Evolutionary conservation across 345 rosid genomes (phyloP), one percentile per base, ranked within the genome.

Genomic region (Populus nigra): DNA sequence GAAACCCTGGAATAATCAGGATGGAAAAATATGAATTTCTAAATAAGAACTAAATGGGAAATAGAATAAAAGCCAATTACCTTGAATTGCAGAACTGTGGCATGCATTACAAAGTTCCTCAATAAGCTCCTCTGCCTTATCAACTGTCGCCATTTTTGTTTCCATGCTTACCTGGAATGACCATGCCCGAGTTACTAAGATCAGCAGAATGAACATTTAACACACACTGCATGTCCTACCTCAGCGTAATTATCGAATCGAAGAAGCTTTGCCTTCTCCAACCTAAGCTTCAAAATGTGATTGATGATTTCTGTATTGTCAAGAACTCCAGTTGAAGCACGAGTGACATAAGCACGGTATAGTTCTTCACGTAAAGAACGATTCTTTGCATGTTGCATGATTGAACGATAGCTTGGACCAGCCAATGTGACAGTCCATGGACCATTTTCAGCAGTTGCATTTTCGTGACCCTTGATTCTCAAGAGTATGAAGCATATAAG

Each of bases 81-180:
- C 98, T 87, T 88, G 87, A 79, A 91, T 93, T 71, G 96, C 96
- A 71, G 97, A 86, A 83, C 83, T 82, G 96, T 96, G 91, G 22
- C 97, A 94, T 74, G 96, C 96, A 74, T 82, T 83, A 4, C 94
- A 88, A 81, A 94, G 92, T 88, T 91, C 89, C 78, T 94, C 98
- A 55, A 94, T 78, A n/a, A 94, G 94, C 82, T 91, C 94, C 61
- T 83, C 84, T n/a, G 97, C 93, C 83, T 90, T 92, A 43, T 89
- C 91, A 77, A 91, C 93, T 17, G 96, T 94, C 49, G 98, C 98
- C 98, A 94, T 92, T 88, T 94, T 94, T 82, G 83, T 86, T 66
- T 92, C 97, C 98, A 92, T 94, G 89, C 96, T 92, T 72, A 92
- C 96, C 97, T 94, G 81, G 75, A 69, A 83, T 18, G 62, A 45